phyloP scores from a whole-genome alignment of 2,329 filamentous ascomycete genomes.

The Aureobasidium zeae region DNA sequence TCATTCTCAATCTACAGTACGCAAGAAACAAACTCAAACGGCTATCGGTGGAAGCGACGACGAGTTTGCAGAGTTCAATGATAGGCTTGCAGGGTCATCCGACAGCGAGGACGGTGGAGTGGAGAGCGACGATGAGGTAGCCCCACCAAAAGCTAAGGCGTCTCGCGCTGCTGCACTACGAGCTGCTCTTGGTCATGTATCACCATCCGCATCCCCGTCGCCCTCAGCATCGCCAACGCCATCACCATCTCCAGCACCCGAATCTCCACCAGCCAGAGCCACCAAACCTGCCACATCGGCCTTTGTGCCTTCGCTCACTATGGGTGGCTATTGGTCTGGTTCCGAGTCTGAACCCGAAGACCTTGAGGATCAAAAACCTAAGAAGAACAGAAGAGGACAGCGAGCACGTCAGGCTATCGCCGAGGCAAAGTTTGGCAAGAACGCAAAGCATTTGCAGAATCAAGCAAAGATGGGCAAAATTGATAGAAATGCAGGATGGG shows the following conservation, averaged over 20 bases:
- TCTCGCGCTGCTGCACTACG: constrained; percentile 17
- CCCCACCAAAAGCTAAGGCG: constrained; percentile 21
- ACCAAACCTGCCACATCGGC: constrained; percentile 39
- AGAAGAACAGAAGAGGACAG: constrained; percentile 70
- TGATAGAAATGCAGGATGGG: constrained; percentile 47
- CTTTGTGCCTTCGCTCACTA: constrained; percentile 66
- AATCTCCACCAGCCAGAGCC: constrained; percentile 20
- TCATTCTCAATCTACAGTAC: background rate
- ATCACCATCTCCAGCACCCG: constrained; percentile 16
- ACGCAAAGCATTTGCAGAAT: constrained; percentile 57
- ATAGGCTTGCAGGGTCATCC: constrained; percentile 33
- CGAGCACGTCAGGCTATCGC: constrained; percentile 67
- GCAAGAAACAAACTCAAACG: background rate
- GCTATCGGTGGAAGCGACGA: background rate
- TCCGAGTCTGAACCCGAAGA: constrained; percentile 62
- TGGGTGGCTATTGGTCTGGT: constrained; percentile 69
- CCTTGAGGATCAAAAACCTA: constrained; percentile 41
- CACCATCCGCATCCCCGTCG: constrained; percentile 22
- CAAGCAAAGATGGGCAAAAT: constrained; percentile 27
- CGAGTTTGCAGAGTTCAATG: constrained; percentile 27
- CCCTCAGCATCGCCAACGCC: constrained; percentile 24
- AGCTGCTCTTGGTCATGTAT: constrained; percentile 10
- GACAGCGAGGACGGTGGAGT: constrained; percentile 28
- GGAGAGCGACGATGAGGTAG: constrained; percentile 21
- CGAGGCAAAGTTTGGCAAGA: constrained; percentile 68